A percentile compares a stretch with the other conserved stretches of the same genome.
Evolutionary conservation across 2,329 filamentous ascomycete genomes (phyloP).

Genomic region (Fusarium longipes): DNA sequence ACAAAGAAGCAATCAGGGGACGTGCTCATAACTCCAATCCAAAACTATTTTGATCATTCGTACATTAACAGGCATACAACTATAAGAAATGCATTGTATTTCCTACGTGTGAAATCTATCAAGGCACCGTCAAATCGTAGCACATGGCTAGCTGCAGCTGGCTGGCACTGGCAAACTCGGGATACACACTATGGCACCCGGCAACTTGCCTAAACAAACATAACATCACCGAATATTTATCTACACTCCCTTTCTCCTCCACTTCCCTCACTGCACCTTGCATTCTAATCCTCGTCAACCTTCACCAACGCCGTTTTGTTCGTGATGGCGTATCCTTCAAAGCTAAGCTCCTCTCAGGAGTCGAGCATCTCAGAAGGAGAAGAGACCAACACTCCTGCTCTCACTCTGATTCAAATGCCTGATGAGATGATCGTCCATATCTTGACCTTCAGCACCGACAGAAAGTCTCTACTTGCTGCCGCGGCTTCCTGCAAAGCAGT

Average conservation of each 20-base stretch:
- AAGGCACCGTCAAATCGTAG: background rate
- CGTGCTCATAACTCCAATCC: no score
- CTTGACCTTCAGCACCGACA: slow-evolving; percentile 14
- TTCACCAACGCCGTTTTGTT: background rate
- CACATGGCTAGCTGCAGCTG: background rate
- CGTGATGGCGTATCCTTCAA: slow-evolving; percentile 5
- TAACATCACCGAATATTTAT: background rate
- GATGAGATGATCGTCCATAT: slow-evolving; percentile 9
- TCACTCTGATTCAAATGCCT: background rate
- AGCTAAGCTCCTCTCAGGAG: background rate
- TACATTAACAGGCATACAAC: no score
- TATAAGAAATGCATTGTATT: no score
- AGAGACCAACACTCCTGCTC: background rate
- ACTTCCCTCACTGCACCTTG: background rate
- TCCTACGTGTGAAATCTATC: background rate
- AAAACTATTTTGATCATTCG: no score
- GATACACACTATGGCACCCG: no score
- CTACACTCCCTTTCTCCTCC: background rate
- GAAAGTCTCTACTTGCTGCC: background rate
- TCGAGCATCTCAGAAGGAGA: background rate
- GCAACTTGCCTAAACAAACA: background rate
- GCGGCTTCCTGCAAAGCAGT: slow-evolving; percentile 6
- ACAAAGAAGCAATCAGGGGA: background rate
- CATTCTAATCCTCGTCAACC: background rate
- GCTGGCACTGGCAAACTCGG: background rate